Percentiles rank a stretch among this genome's conserved stretches.
phyloP scores from a whole-genome alignment of 768 basidiomycete species.

The Rickenella mellea region DNA sequence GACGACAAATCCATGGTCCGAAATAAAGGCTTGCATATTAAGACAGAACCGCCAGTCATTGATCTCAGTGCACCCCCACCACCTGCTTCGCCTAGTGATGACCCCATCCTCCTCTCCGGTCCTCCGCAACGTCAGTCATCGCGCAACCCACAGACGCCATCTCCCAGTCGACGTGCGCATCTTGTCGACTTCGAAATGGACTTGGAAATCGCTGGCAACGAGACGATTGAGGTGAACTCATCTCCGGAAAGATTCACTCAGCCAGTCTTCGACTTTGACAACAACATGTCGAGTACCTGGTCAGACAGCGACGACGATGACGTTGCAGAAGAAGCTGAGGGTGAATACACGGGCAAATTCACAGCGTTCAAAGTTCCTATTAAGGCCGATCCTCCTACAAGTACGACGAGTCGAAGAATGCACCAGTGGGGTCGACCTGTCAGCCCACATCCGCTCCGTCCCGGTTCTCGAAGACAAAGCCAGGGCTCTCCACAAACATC shows the following conservation, averaged over 20 bases:
- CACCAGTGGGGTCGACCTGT: slow-evolving; percentile 61
- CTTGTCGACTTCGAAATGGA: slow-evolving; percentile 2
- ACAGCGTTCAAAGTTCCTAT: slow-evolving; percentile 46
- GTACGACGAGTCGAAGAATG: slow-evolving; percentile 36
- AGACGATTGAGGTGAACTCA: background rate
- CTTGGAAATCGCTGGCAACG: background rate
- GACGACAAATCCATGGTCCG: too few relatives aligned
- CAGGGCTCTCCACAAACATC: too few relatives aligned
- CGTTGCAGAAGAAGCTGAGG: slow-evolving; percentile 29
- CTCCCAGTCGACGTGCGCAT: background rate
- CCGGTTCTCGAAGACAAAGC: too few relatives aligned
- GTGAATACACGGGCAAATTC: slow-evolving; percentile 64
- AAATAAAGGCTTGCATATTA: slow-evolving; percentile 29
- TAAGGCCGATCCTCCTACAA: slow-evolving; percentile 58
- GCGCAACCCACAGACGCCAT: background rate
- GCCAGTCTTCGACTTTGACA: slow-evolving; percentile 1
- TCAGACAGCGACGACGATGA: slow-evolving; percentile 20
- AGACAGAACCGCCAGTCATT: slow-evolving; percentile 59
- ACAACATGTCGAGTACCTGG: slow-evolving; percentile 8
- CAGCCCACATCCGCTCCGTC: slow-evolving; percentile 41
- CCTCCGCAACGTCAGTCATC: slow-evolving; percentile 13
- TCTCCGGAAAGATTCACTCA: background rate
- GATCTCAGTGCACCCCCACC: slow-evolving; percentile 50
- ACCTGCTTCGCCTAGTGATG: slow-evolving; percentile 68
- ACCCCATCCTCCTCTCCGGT: slow-evolving; percentile 57